Evolutionary conservation across 345 rosid genomes (phyloP), one percentile per base, ranked within the genome.

Genomic region (Populus simonii): DNA sequence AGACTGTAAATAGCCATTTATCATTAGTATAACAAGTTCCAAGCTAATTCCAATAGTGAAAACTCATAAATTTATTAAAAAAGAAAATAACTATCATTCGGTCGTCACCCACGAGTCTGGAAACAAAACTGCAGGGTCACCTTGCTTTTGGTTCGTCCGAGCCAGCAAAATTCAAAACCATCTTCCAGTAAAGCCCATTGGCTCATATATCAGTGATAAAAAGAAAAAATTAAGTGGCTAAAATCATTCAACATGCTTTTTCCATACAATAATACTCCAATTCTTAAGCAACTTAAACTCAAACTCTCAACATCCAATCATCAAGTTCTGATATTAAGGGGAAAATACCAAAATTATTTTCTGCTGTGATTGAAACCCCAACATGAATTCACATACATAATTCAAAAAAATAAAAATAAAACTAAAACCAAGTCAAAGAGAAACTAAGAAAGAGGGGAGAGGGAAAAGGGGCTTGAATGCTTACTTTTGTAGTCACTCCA

Each of bases 401-500:
- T 36, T 67, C 5, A 36, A 31, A 67, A 36, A 67, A 31, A 36
- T 3, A 67, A 36, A 67, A 31, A 36, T 3, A 13, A 36, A 3
- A 7, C 27, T 17, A 8, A 25, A 10, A 67, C 16, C 23, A 23
- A 3, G 23, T 57, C 63, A 6, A 57, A 7, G n/a, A 27, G 63
- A 22, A 17, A 18, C 25, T 20, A 38, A 43, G 8, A n/a, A 39
- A 39, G 18, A 11, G 31, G 47, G 55, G 8, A 13, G 10, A 5
- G 7, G 13, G 41, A 11, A 35, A 2, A 13, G 4, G 18, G 15
- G 33, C 10, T 2, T 18, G 6, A 47, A 47, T 9, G 39, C 81
- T 85, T 87, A 96, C 99, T 81, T 85, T 90, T 96, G 90, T 90
- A 96, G 74, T 96, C 97, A 75, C 85, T 87, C 98, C 98, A 94